Conservation (phyloP, 2,329 filamentous ascomycete species). For the Rosellinia necatrix region DNA sequence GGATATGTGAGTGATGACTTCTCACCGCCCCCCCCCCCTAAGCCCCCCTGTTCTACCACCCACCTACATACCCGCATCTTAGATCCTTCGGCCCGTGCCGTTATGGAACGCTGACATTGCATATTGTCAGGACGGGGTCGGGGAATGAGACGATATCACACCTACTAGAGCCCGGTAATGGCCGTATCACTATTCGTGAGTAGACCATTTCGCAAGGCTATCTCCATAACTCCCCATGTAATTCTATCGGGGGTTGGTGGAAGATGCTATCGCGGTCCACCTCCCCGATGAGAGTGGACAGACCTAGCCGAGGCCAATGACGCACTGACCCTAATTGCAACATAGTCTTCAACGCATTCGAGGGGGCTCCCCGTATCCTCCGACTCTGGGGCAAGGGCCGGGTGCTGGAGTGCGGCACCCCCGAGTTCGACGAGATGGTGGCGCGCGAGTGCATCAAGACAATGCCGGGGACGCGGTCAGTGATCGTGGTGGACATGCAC, state of each 20-base stretch:
- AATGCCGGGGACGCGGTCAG: conserved; percentile 41
- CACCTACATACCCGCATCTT: not conserved
- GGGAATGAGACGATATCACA: conserved; percentile 78
- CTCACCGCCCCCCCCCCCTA: not conserved
- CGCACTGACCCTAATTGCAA: not conserved
- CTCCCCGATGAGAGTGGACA: not conserved
- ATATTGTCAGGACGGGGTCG: conserved; percentile 60
- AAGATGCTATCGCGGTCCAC: too few relatives aligned
- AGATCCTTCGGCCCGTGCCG: not conserved
- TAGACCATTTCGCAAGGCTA: not conserved
- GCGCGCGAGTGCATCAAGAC: conserved; percentile 34
- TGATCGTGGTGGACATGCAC: conserved; percentile 46
- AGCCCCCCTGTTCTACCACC: not conserved
- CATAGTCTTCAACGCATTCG: conserved; percentile 61
- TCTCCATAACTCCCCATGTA: too few relatives aligned
- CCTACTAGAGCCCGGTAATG: conserved; percentile 69
- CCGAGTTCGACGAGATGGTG: conserved; percentile 42
- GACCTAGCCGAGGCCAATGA: too few relatives aligned
- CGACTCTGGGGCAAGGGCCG: conserved; percentile 45
- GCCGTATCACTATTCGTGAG: conserved; percentile 66
- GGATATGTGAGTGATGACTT: conserved; percentile 53
- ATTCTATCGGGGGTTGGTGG: too few relatives aligned
- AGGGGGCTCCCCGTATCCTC: conserved; percentile 46
- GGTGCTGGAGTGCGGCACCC: conserved; percentile 43
- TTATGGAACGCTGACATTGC: not conserved